Percentiles rank a stretch among this genome's conserved stretches.
Evolutionary conservation across 129 eudicot species (phyloP).

Genomic region (Flaveria linearis): DNA sequence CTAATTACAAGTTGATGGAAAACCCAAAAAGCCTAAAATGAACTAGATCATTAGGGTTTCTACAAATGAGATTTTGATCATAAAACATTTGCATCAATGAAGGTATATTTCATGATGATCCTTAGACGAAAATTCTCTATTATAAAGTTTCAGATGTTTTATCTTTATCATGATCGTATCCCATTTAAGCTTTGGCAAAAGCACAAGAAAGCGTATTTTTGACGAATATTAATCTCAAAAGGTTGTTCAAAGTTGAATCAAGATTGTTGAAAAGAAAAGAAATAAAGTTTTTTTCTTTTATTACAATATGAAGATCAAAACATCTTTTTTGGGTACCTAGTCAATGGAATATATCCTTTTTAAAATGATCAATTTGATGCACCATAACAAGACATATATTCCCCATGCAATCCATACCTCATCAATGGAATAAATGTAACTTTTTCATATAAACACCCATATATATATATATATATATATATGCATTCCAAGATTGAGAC

Average conservation of each 20-base stretch:
- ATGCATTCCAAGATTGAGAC: constrained; percentile 22
- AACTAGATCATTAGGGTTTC: constrained; percentile 9
- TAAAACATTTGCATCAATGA: not conserved
- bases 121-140: not conserved
- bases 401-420: constrained; percentile 35
- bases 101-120: constrained; percentile 26
- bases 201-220: constrained; percentile 19
- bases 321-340: constrained; percentile 24
- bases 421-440: constrained; percentile 34
- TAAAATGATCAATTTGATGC: constrained; percentile 32
- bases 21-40: not conserved
- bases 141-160: constrained; percentile 18
- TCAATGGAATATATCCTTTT: constrained; percentile 34
- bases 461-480: too few species aligned
- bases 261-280: not conserved
- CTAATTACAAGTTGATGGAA: too few species aligned
- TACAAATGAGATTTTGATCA: not conserved
- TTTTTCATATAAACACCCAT: constrained; percentile 15
- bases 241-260: constrained; percentile 24
- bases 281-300: not conserved
- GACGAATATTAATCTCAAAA: constrained; percentile 18
- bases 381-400: constrained; percentile 22
- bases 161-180: constrained; percentile 32
- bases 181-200: constrained; percentile 11
- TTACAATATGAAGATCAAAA: constrained; percentile 9